A percentile compares a stretch with the other conserved stretches of the same genome.
phyloP scores from a whole-genome alignment of 2,329 filamentous ascomycete genomes.

The Mycosphaerella sp. region DNA sequence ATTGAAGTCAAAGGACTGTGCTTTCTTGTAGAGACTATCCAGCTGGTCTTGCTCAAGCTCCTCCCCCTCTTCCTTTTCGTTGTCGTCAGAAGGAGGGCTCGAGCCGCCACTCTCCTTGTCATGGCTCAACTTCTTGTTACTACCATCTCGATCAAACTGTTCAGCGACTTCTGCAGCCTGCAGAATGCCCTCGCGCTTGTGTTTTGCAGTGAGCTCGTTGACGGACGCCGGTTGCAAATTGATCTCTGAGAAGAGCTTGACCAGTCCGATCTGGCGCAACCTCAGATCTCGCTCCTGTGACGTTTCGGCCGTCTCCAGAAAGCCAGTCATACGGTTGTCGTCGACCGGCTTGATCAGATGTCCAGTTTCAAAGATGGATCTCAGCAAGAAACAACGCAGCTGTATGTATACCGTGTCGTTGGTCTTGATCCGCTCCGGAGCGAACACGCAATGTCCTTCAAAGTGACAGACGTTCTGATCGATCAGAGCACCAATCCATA shows the following conservation, averaged over 20 bases:
- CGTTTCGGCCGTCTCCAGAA: conserved; percentile 83
- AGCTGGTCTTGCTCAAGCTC: conserved; percentile 95
- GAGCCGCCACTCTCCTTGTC: conserved; percentile 40
- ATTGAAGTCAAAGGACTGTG: conserved; percentile 91
- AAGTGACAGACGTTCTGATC: conserved; percentile 87
- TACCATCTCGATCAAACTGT: conserved; percentile 56
- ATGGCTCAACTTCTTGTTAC: conserved; percentile 39
- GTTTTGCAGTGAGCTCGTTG: conserved; percentile 68
- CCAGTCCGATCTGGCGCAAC: conserved; percentile 76
- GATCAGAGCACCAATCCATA: conserved; percentile 86
- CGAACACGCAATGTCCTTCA: conserved; percentile 81
- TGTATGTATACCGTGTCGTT: conserved; percentile 96
- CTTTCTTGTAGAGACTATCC: conserved; percentile 88
- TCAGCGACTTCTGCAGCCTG: conserved; percentile 86
- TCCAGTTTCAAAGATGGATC: conserved; percentile 63
- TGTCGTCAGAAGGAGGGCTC: conserved; percentile 55
- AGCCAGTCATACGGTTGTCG: conserved; percentile 62
- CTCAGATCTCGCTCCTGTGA: conserved; percentile 76
- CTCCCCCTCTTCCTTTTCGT: conserved; percentile 64
- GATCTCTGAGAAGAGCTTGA: conserved; percentile 84
- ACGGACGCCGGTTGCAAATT: conserved; percentile 68
- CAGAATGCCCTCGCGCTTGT: conserved; percentile 76
- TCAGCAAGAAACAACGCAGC: conserved; percentile 68
- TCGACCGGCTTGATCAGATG: conserved; percentile 58
- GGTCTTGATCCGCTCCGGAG: conserved; percentile 74